Base-by-base conservation (phyloP, 2,329 filamentous ascomycete species). In the Talaromyces albobiverticillius region DNA sequence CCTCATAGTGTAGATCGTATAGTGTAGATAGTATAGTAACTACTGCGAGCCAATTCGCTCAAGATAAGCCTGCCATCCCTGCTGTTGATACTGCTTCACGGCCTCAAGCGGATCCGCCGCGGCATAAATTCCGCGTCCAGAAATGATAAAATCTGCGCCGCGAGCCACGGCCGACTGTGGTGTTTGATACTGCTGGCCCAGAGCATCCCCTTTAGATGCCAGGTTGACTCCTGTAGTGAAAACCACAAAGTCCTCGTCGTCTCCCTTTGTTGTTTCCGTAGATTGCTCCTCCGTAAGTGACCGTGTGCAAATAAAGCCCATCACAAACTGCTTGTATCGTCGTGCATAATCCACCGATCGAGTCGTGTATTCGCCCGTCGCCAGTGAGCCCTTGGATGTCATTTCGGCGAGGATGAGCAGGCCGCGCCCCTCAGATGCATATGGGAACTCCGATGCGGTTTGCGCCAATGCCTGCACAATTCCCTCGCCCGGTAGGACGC, bases 151-250 rank as follows among this genome's bases (percentile, higher is more conserved):
- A 59, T 78, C 75, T 11, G 75, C 75, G 7, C 75, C 75, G 11
- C 74, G 67, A 9, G 63, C 71, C 59, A 77, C 67, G 0, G 75
- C 75, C 34, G 71, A 74, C 55, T 67, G 68, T 8, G 75, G 75
- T 3, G 75, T 77, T 63, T 77, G 74, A 56, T 78, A 78, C 62
- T 78, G 75, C 62, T 78, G 75, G 1, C 75, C 75, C 22, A 78
- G 61, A 54, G 75, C 71, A 61, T 78, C 75, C 2, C 75, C 75
- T 61, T 74, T 76, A 7, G 71, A 73, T 8, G 72, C 71, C 11
- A 77, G 65, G 57, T 77, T 77, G 47, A 78, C 73, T 6, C 75
- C 75, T 0, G 75, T 78, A 7, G 75, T 78, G 61, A 78, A 78
- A 6, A 78, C 71, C 3, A 78, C 71, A 57, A 78, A 78, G 57